Evolutionary conservation across 495 filamentous ascomycete genomes (phyloP).

Genomic region (Pyronema omphalodes): DNA sequence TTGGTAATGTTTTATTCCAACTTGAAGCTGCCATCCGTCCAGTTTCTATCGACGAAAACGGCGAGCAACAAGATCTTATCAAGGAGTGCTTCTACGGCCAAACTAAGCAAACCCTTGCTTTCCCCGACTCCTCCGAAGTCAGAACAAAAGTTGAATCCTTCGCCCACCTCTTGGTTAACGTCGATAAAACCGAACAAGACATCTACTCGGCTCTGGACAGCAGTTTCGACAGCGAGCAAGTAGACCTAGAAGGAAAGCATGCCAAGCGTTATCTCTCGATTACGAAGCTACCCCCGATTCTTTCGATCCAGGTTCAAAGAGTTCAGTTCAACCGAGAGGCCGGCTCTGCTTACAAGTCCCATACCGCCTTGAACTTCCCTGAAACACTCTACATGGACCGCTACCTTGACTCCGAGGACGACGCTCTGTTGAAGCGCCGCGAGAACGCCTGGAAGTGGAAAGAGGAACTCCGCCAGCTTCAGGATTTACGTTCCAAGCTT

Average conservation of each 20-base stretch:
- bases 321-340: constrained; percentile 46
- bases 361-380: constrained; percentile 53
- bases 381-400: constrained; percentile 74
- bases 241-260: constrained; percentile 43
- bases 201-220: constrained; percentile 72
- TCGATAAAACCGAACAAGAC: constrained; percentile 41
- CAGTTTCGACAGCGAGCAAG: constrained; percentile 59
- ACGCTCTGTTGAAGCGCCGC: constrained; percentile 41
- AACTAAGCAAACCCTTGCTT: constrained; percentile 27
- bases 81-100: constrained; percentile 48
- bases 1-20: constrained; percentile 75
- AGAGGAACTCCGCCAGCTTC: constrained; percentile 37
- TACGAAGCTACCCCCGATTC: constrained; percentile 54
- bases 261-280: constrained; percentile 60
- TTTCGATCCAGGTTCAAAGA: constrained; percentile 78
- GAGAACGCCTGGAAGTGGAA: constrained; percentile 59
- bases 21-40: constrained; percentile 74
- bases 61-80: constrained; percentile 63
- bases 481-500: constrained; percentile 32
- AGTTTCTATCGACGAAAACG: constrained; percentile 36
- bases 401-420: constrained; percentile 52
- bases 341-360: constrained; percentile 50
- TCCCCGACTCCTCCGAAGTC: constrained; percentile 20
- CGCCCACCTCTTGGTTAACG: constrained; percentile 45
- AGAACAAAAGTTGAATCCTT: constrained; percentile 34